Evolutionary conservation across 202 grass and related monocot genomes (phyloP).

Genomic region (Setaria viridis): DNA sequence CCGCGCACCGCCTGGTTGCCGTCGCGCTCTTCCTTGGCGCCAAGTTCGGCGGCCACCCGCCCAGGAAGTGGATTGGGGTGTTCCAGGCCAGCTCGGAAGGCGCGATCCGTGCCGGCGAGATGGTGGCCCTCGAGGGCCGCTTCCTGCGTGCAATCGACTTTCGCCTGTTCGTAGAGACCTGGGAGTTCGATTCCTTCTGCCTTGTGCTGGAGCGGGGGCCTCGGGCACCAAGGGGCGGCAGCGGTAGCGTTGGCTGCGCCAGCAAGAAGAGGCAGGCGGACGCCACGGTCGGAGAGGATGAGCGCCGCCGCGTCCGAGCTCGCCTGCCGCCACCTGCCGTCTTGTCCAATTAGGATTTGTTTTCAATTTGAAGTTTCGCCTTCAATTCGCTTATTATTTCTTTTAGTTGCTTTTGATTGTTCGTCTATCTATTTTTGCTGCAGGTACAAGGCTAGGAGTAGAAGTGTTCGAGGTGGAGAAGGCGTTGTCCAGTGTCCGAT

Average conservation of each 20-base stretch:
- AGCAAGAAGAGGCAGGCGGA: conserved; percentile 17
- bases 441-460: no score
- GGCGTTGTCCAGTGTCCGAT: no score
- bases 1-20: conserved; percentile 33
- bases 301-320: background rate
- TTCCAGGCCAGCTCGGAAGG: conserved; percentile 25
- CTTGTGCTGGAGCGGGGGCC: background rate
- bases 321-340: background rate
- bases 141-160: conserved; percentile 30
- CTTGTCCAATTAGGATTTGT: background rate
- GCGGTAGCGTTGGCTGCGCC: background rate
- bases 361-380: no score
- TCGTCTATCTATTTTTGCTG: background rate
- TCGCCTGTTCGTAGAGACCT: background rate
- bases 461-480: no score
- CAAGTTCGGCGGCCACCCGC: conserved; percentile 29
- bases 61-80: background rate
- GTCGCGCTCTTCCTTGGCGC: conserved; percentile 27
- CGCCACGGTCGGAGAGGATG: background rate
- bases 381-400: background rate
- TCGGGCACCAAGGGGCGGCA: background rate
- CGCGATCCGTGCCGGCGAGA: conserved; percentile 9
- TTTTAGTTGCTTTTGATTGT: background rate
- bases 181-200: conserved; percentile 12
- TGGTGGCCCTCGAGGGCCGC: background rate